Evolutionary conservation across 169 alveolate genomes (phyloP), one percentile per base, ranked within the genome.

Genomic region (Plasmodium fragile): DNA sequence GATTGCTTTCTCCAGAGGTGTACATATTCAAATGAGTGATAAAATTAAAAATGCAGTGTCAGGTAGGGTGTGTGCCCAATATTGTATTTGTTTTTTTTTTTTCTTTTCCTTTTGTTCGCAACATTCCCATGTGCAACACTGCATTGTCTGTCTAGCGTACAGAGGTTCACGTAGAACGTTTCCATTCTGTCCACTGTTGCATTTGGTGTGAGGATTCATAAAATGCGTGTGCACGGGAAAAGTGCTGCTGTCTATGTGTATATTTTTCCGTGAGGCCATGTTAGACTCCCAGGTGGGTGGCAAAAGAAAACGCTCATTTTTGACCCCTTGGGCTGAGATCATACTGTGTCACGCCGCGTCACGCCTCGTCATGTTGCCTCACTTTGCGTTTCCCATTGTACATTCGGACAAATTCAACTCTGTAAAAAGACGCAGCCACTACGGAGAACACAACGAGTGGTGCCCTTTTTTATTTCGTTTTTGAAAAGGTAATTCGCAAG

Each of bases 1-100:
- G 8, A 65, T 4, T 25, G 4, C 75, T 25, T 65, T 65, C 75
- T 22, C 41, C 16, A 25, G 22, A 25, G 75, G 36, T 8, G 36
- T 8, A 18, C 75, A 65, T 65, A 65, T 65, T 65, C 75, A 65
- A 25, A 65, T 65, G 75, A 65, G 75, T 65, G n/a, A 28, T 65
- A 3, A 65, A 8, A 22, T 65, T 65, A 13, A 18, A 65, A 65
- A 65, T 65, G 16, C 75, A 65, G 36, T 65, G 36, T 6, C n/a
- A 8, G 13, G n/a, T 65, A n/a, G 3, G 39, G 36, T 7, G 28
- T 22, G 36, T 10, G 36, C 16, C 13, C 41, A 28, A 18, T 25
- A 13, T 8, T 25, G n/a, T 65, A 65, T 28, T 59, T 59, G n/a
- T 8, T n/a, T 55, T 13, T 55, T 55, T 59, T 25, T 25, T n/a